phyloP scores from a whole-genome alignment of 495 filamentous ascomycete genomes.

The Cryomyces antarcticus region DNA sequence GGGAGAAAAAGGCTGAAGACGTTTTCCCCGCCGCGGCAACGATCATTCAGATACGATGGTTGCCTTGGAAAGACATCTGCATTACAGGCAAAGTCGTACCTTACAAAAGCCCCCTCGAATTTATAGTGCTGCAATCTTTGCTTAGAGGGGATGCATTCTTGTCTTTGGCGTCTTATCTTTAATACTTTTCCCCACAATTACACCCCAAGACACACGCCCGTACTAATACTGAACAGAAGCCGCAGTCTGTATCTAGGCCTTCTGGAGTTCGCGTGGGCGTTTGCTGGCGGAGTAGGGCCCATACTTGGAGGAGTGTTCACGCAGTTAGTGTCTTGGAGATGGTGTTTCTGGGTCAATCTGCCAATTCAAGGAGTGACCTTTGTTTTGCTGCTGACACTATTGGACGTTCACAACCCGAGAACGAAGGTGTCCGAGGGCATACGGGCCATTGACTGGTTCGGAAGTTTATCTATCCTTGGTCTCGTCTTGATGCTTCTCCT shows the following conservation, averaged over 20 bases:
- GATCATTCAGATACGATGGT: too few species aligned
- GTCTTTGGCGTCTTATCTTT: too few species aligned
- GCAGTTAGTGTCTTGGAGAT: slow-evolving; percentile 40
- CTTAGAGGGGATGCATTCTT: too few species aligned
- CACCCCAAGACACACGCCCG: neutral
- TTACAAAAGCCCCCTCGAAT: too few species aligned
- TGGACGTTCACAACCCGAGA: slow-evolving; percentile 38
- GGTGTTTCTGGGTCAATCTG: slow-evolving; percentile 56
- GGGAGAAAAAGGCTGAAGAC: too few species aligned
- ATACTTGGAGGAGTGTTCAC: slow-evolving; percentile 50
- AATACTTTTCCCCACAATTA: too few species aligned
- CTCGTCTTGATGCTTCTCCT: slow-evolving; percentile 19
- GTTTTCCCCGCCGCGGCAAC: too few species aligned
- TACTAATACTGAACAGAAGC: slow-evolving; percentile 11
- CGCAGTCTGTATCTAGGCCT: slow-evolving; percentile 34
- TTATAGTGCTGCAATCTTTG: neutral
- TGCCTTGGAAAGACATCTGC: too few species aligned
- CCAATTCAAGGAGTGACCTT: slow-evolving; percentile 37
- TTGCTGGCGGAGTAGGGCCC: slow-evolving; percentile 40
- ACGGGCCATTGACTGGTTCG: slow-evolving; percentile 29
- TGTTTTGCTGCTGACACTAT: slow-evolving; percentile 33
- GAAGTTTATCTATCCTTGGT: slow-evolving; percentile 18
- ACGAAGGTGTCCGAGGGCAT: slow-evolving; percentile 30
- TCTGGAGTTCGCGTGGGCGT: slow-evolving; percentile 33
- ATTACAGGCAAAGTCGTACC: too few species aligned